Evolutionary conservation across 495 filamentous ascomycete genomes (phyloP), one percentile per base, ranked within the genome.

Genomic region (Xylaria cubensis): DNA sequence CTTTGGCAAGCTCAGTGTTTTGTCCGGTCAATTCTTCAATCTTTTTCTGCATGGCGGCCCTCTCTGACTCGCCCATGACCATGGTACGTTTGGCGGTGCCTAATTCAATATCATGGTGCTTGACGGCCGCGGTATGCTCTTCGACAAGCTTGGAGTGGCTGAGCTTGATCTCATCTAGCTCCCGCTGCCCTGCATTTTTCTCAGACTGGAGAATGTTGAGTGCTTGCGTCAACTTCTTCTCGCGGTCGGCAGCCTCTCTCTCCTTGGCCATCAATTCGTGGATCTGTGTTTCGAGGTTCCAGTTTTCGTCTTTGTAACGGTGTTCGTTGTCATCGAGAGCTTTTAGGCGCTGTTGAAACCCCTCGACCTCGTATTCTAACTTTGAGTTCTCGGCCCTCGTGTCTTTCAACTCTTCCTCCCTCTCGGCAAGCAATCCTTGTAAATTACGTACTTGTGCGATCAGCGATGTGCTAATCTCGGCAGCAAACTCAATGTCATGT

Each of bases 281-380:
- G 34, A 93, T 88, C 74, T 92, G 91, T 1, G 94, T 94, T 81
- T 98, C 96, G 55, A 99, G 86, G 72, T 91, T 93, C 96, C 96
- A 99, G 77, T 98, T 99, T 78, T 97, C 95, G 77, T 99, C 96
- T 80, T 97, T 98, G 80, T 95, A 97, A 21, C 93, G 90, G 79
- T 94, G 92, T 82, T 99, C 96, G 75, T 92, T 97, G 80, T 98
- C 96, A 75, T 97, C 94, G 44, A 98, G 84, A 8, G 85, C 86
- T 75, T 91, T 91, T 61, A 98, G 85, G 13, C 94, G 90, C 78
- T 95, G 90, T 67, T 90, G 86, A 70, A 97, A 89, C 1, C 88
- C 88, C 77, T 97, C 93, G 0, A 89, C 90, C 72, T 98, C 94
- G 42, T 92, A 81, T 79, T 97, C 95, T 21, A 98, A 84, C 67